Evolutionary conservation across 2,329 filamentous ascomycete species (phyloP), one percentile per base, ranked within the genome.

Genomic region (Immersiporthe knoxdaviesiana): DNA sequence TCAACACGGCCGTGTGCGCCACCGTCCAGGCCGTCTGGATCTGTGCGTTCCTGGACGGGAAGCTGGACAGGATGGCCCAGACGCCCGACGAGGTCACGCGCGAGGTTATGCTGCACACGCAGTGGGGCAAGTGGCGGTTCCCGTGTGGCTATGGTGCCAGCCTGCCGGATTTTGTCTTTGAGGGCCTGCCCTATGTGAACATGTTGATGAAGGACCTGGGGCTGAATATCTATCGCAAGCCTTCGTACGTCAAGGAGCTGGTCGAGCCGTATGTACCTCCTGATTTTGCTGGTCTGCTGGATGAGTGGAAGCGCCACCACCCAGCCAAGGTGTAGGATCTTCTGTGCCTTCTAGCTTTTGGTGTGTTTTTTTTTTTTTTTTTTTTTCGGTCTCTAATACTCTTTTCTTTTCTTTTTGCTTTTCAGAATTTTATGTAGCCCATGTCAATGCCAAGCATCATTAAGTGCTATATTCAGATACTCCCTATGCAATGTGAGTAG

Each of bases 161-260:
- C 60, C 78, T 82, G 63, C 84, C 84, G 0, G 88, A 90, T 74
- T 84, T 89, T 64, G 86, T 87, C 2, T 90, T 89, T 69, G 88
- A 90, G 76, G 82, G 81, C 0, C 70, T 91, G 44, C 87, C 87
- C 3, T 91, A 89, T 75, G 71, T 74, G 8, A 75, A 79, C 27
- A 71, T 72, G 71, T 37, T 75, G 50, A 63, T 74, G 67, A 65
- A 62, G 27, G 73, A 75, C 41, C 39, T 75, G 37, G 70, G 71
- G 1, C 62, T 75, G 30, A 54, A 41, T 11, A 70, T 47, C 5
- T 62, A 73, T 24, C 70, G 74, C 16, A 75, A 75, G 64, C 35
- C 60, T 4, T 62, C 67, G 5, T 64, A 37, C 37, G 39, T 70
- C 21, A 65, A 67, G 35, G 74, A 74, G 44, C 24, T 74, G 14